Conservation (phyloP, 768 basidiomycete genomes). For the Tylopilus felleus region DNA sequence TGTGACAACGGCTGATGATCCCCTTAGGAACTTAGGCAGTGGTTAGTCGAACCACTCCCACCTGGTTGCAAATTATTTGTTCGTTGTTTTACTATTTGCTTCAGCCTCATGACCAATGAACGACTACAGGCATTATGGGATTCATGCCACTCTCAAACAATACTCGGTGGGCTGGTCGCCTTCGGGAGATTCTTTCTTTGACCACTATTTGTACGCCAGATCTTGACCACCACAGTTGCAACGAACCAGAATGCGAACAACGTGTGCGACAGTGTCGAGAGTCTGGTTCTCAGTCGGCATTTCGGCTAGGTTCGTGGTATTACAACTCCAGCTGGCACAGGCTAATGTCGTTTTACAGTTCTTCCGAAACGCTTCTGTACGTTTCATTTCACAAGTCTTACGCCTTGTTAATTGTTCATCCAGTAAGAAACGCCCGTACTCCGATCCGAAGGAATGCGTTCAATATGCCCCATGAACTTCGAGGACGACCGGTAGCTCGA, state of each 20-base stretch:
- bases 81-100: conserved; percentile 2
- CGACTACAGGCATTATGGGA: conserved; percentile 25
- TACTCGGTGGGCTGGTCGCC: conserved; percentile 19
- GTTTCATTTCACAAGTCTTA: background rate
- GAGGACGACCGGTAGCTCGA: conserved; percentile 14
- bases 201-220: conserved; percentile 12
- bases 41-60: conserved; percentile 26
- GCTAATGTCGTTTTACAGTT: conserved; percentile 4
- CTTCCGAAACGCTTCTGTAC: conserved; percentile 7
- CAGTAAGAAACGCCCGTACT: conserved; percentile 1
- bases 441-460: background rate
- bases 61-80: conserved; percentile 28
- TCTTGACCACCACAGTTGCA: conserved; percentile 26
- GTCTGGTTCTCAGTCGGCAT: background rate
- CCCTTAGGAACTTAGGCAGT: conserved; percentile 21
- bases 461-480: background rate
- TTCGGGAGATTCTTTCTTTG: background rate
- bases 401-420: background rate
- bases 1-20: conserved; percentile 27
- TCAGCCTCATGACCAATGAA: background rate
- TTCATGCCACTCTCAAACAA: conserved; percentile 30
- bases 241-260: conserved; percentile 13
- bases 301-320: conserved; percentile 13
- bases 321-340: background rate
- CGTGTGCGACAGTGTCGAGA: background rate